Evolutionary conservation across 495 filamentous ascomycete species (phyloP).

Genomic region (Annulohypoxylon stygium): DNA sequence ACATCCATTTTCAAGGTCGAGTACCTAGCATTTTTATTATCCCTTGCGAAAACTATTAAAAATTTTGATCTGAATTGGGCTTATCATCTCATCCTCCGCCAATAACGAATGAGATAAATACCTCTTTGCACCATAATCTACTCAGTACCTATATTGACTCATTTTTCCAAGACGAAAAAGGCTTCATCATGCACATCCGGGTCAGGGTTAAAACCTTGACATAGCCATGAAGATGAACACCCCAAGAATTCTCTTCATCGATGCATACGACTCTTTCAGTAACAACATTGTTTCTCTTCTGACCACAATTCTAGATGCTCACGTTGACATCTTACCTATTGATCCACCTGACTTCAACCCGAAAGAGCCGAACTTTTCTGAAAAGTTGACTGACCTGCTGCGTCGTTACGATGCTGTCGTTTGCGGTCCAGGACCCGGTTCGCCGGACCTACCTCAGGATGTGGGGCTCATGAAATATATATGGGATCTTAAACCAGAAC

Average conservation of each 20-base stretch:
- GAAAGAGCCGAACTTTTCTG: constrained; percentile 27
- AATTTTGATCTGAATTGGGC: constrained; percentile 25
- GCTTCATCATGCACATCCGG: constrained; percentile 32
- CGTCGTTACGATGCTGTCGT: constrained; percentile 79
- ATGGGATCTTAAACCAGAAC: constrained; percentile 72
- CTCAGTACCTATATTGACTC: neutral
- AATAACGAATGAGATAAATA: constrained; percentile 37
- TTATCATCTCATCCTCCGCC: constrained; percentile 13
- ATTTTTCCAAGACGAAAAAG: neutral
- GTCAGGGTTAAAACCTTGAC: constrained; percentile 25
- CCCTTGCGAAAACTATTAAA: constrained; percentile 27
- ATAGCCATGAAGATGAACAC: constrained; percentile 44
- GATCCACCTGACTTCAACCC: constrained; percentile 64
- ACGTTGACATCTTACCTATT: constrained; percentile 79
- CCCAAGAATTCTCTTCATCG: constrained; percentile 81
- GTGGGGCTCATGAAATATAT: constrained; percentile 83
- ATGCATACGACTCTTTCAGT: constrained; percentile 96
- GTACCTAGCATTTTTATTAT: neutral
- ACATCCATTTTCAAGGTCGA: neutral
- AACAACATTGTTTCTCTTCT: constrained; percentile 91
- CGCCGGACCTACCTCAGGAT: constrained; percentile 70
- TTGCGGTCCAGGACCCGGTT: constrained; percentile 83
- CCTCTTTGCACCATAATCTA: constrained; percentile 18
- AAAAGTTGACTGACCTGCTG: constrained; percentile 61
- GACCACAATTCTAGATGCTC: constrained; percentile 70